Base-by-base conservation (phyloP, 1,284 basidiomycete genomes). In the Apiotrichum brassicae region DNA sequence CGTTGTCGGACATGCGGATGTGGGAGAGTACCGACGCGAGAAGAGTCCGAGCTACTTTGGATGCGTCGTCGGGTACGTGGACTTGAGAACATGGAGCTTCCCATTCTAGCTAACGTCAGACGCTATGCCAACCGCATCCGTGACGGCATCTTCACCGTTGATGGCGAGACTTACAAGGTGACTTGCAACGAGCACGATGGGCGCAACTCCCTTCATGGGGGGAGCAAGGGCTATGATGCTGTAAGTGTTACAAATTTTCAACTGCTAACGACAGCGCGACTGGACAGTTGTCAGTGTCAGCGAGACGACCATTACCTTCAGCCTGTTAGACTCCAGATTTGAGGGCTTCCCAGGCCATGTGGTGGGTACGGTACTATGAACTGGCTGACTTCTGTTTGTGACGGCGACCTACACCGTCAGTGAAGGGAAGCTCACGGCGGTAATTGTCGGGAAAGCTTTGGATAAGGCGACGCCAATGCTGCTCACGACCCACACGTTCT, bases 61-160 rank as follows among this genome's bases (percentile, higher is more conserved):
- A 5, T 49, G 59, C 7, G 60, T 65, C 3, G 62, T 66, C 12
- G 65, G 65, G 60, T 65, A 51, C 50, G 61, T 57, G 4, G 8
- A 12, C 8, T 35, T 8, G 33, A 18, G n/a, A 37, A 22, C 9
- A 20, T 5, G 5, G 7, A 11, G 6, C 22, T 9, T n/a, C 7
- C 20, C 7, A 6, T 22, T 6, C n/a, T 20, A 23, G 19, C 24
- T 23, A 28, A 23, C 34, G 23, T 12, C 37, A 64, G 64, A 33
- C 57, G 62, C 18, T 63, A 61, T 50, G 65, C 64, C 36, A 68
- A 68, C 53, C 61, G 65, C 16, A 64, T 68, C 54, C 56, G 53
- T 43, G 55, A 57, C 28, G 64, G 62, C n/a, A 57, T 48, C 6
- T 65, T 68, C 48, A 40, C 41, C 4, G 44, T 68, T 25, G 58